A percentile compares a stretch with the other conserved stretches of the same genome.
These are phyloP conservation scores for Zasmidium citrigriseum DNA, from an alignment of 2,329 filamentous ascomycete species.

Conservation along the genomic window DNA sequence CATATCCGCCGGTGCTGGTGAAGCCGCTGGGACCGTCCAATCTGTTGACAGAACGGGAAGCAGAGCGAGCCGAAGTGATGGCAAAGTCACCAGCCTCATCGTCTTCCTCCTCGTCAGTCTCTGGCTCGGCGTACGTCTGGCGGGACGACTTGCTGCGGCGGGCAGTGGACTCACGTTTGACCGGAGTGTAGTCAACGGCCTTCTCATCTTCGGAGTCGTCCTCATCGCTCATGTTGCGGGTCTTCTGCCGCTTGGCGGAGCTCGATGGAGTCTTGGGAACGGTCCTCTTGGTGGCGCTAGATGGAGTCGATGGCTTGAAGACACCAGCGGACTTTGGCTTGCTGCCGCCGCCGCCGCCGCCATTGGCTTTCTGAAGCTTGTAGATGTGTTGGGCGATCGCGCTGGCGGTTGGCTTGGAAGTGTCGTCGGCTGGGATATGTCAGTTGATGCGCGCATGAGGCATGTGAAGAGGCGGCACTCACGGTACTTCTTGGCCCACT, in stretches of 20 bases:
- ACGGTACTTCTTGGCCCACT: slow-evolving; percentile 23
- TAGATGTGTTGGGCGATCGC: slow-evolving; percentile 27
- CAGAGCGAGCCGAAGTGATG: background rate
- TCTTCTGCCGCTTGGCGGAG: slow-evolving; percentile 8
- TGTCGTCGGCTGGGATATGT: slow-evolving; percentile 16
- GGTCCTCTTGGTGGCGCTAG: slow-evolving; percentile 8
- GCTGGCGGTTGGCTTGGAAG: slow-evolving; percentile 15
- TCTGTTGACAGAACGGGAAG: background rate
- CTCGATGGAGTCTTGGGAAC: slow-evolving; percentile 15
- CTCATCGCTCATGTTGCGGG: slow-evolving; percentile 26
- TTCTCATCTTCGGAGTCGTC: slow-evolving; percentile 29
- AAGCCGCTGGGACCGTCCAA: too few relatives aligned
- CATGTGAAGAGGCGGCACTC: background rate
- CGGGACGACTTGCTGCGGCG: slow-evolving; percentile 15
- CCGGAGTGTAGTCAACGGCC: slow-evolving; percentile 7
- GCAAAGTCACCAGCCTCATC: background rate
- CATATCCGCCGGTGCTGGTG: background rate
- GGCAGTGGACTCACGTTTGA: slow-evolving; percentile 17
- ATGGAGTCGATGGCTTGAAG: slow-evolving; percentile 4
- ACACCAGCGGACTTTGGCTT: slow-evolving; percentile 1
- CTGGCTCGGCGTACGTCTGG: slow-evolving; percentile 9
- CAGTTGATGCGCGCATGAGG: background rate
- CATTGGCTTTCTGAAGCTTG: slow-evolving; percentile 18
- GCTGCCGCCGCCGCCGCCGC: slow-evolving; percentile 4
- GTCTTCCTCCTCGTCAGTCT: slow-evolving; percentile 7